phyloP scores from a whole-genome alignment of 2,329 filamentous ascomycete species.

The Lachnum nothofagi region DNA sequence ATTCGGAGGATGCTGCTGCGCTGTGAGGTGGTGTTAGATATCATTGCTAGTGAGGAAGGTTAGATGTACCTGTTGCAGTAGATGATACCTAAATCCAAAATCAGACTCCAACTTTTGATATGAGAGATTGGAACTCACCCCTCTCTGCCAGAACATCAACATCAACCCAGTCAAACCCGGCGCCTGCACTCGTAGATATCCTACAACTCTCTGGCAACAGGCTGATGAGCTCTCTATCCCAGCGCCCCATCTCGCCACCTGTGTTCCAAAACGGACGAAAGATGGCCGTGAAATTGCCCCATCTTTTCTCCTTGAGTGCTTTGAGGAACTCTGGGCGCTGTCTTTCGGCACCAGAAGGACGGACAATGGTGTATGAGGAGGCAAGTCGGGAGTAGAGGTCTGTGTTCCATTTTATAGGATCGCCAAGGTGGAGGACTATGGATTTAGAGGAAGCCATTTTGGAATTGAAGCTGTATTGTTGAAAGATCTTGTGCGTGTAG shows the following conservation, averaged over 20 bases:
- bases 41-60: neutral
- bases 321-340: conserved; percentile 45
- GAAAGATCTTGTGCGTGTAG: neutral
- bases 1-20: conserved; percentile 64
- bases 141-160: conserved; percentile 54
- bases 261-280: conserved; percentile 61
- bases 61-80: conserved; percentile 58
- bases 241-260: conserved; percentile 60
- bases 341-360: conserved; percentile 47
- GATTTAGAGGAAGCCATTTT: conserved; percentile 23
- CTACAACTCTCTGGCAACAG: conserved; percentile 48
- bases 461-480: no score
- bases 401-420: conserved; percentile 32
- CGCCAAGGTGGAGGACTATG: conserved; percentile 32
- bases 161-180: conserved; percentile 61
- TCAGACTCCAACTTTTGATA: neutral
- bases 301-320: conserved; percentile 46
- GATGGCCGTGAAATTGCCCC: conserved; percentile 48
- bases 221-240: conserved; percentile 54
- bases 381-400: conserved; percentile 36
- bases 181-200: conserved; percentile 56
- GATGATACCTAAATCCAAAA: conserved; percentile 43
- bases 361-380: conserved; percentile 39
- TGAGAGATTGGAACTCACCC: conserved; percentile 31
- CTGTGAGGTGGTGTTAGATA: conserved; percentile 27